Conservation (phyloP, 2,329 filamentous ascomycete genomes). For the Beauveria asiatica region DNA sequence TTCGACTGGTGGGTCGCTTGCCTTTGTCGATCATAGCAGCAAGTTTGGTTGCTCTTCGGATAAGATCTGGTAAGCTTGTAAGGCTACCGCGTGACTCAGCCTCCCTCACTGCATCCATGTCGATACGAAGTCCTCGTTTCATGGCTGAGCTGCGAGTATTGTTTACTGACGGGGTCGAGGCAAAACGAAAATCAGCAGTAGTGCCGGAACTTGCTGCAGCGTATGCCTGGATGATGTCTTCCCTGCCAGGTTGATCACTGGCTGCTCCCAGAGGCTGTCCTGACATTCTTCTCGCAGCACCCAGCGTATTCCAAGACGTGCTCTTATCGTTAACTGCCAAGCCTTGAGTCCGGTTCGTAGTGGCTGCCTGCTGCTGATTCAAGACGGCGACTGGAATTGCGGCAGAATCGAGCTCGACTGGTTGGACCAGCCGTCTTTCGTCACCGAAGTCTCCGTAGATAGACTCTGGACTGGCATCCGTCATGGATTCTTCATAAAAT, state of each 20-base stretch:
- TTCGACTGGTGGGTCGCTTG: slow-evolving; percentile 51
- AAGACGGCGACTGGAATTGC: not conserved
- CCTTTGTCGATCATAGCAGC: slow-evolving; percentile 85
- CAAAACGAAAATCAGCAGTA: slow-evolving; percentile 23
- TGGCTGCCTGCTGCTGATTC: not conserved
- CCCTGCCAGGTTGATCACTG: not conserved
- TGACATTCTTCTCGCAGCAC: not conserved
- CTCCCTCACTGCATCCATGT: slow-evolving; percentile 73
- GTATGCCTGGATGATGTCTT: slow-evolving; percentile 37
- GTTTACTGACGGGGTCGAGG: slow-evolving; percentile 23
- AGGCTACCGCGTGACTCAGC: slow-evolving; percentile 81
- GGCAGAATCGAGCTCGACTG: slow-evolving; percentile 16
- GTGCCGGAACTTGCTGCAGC: slow-evolving; percentile 40
- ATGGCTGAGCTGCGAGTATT: slow-evolving; percentile 42
- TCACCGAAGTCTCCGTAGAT: slow-evolving; percentile 41
- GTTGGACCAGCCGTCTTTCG: slow-evolving; percentile 39
- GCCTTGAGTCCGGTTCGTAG: not conserved
- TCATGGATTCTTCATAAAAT: slow-evolving; percentile 41
- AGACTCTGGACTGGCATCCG: slow-evolving; percentile 34
- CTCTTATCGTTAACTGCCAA: slow-evolving; percentile 13
- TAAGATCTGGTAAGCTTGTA: slow-evolving; percentile 86
- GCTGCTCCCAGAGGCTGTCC: slow-evolving; percentile 10
- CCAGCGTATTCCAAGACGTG: slow-evolving; percentile 7
- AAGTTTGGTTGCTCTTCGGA: slow-evolving; percentile 75
- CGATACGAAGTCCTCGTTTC: slow-evolving; percentile 61